A percentile compares a stretch with the other conserved stretches of the same genome.
Evolutionary conservation across 2,329 filamentous ascomycete species (phyloP).

Genomic region (Fusarium marasasianum): DNA sequence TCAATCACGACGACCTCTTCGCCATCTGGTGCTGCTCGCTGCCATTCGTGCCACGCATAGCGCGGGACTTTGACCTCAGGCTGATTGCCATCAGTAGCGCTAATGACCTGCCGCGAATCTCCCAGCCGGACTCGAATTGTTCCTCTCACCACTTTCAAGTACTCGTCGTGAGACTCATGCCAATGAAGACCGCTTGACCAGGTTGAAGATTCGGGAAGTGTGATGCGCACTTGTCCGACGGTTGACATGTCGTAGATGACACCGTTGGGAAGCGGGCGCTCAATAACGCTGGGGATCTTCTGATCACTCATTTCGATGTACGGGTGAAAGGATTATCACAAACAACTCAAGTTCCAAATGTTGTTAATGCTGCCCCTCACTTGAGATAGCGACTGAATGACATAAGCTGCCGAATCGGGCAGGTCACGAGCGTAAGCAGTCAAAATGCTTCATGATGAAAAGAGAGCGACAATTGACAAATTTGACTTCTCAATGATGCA

Average conservation of each 20-base stretch:
- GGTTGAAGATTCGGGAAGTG: constrained; percentile 52
- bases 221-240: constrained; percentile 52
- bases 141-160: constrained; percentile 54
- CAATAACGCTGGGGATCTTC: not conserved
- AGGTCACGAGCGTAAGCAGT: not conserved
- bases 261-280: constrained; percentile 28
- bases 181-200: constrained; percentile 62
- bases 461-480: not conserved
- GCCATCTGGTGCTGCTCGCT: constrained; percentile 47
- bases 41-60: constrained; percentile 57
- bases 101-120: constrained; percentile 21
- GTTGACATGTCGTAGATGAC: constrained; percentile 49
- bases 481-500: not conserved
- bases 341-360: not conserved
- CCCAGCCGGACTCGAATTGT: constrained; percentile 43
- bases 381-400: not conserved
- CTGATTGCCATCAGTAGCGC: constrained; percentile 22
- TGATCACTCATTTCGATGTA: fast-evolving
- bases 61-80: constrained; percentile 49
- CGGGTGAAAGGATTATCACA: fast-evolving
- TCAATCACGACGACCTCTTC: constrained; percentile 56
- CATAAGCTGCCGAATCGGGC: not conserved
- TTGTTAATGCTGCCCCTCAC: not conserved
- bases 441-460: no score
- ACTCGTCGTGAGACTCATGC: constrained; percentile 58